Evolutionary conservation across 768 basidiomycete species (phyloP).

Genomic region (Lactifluus volemus): DNA sequence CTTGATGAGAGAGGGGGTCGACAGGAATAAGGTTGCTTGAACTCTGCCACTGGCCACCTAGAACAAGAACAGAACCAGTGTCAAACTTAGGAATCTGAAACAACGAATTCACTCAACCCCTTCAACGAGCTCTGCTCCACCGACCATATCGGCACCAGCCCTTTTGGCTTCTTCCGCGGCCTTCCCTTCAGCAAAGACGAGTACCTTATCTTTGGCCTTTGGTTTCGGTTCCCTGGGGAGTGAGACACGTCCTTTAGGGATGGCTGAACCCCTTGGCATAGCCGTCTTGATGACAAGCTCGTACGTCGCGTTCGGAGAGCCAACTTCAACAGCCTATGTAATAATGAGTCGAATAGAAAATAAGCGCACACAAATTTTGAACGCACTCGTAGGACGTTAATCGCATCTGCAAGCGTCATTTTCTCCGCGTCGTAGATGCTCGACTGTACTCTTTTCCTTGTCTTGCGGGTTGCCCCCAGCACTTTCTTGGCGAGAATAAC

Average conservation of each 20-base stretch:
- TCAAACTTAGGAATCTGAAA: slow-evolving; percentile 5
- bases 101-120: slow-evolving; percentile 45
- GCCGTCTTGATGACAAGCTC: slow-evolving; percentile 77
- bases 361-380: slow-evolving; percentile 27
- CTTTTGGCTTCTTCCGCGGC: slow-evolving; percentile 74
- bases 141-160: slow-evolving; percentile 87
- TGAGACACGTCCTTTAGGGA: slow-evolving; percentile 84
- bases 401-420: slow-evolving; percentile 56
- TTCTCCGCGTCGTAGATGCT: slow-evolving; percentile 56
- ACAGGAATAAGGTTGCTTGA: slow-evolving; percentile 76
- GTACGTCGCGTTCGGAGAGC: slow-evolving; percentile 65
- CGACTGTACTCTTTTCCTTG: slow-evolving; percentile 42
- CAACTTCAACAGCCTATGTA: slow-evolving; percentile 72
- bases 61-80: neutral
- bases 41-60: slow-evolving; percentile 71
- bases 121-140: slow-evolving; percentile 84
- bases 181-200: slow-evolving; percentile 90
- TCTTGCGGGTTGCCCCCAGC: slow-evolving; percentile 45
- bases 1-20: slow-evolving; percentile 69
- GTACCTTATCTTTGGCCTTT: slow-evolving; percentile 61
- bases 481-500: slow-evolving; percentile 47
- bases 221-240: slow-evolving; percentile 76
- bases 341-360: neutral
- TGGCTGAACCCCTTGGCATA: slow-evolving; percentile 65
- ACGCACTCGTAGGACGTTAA: slow-evolving; percentile 48